phyloP scores from a whole-genome alignment of 257 asterid genomes.

The Henckelia pumila region DNA sequence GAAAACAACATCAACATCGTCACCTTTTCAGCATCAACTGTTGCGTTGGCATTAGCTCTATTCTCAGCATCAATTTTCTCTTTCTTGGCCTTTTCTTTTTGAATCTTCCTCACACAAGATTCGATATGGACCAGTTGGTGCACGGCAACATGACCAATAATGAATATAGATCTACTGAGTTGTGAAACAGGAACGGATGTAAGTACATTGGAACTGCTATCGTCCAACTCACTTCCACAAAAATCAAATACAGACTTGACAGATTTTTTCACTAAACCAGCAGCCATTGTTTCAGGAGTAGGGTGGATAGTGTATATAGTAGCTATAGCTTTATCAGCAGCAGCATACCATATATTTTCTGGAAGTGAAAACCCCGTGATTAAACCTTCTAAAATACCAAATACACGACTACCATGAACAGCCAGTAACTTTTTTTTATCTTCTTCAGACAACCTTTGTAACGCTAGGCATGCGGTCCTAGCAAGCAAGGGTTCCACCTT shows the following conservation, averaged over 20 bases:
- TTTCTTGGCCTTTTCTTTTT: constrained; percentile 69
- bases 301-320: constrained; percentile 81
- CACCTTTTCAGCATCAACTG: constrained; percentile 56
- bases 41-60: constrained; percentile 28
- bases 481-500: constrained; percentile 91
- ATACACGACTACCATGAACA: constrained; percentile 65
- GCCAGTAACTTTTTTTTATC: constrained; percentile 72
- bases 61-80: constrained; percentile 57
- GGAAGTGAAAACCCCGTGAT: constrained; percentile 67
- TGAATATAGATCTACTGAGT: constrained; percentile 70
- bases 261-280: constrained; percentile 68
- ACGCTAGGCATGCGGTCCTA: constrained; percentile 84
- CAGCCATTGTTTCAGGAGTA: constrained; percentile 76
- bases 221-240: constrained; percentile 39
- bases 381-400: constrained; percentile 70
- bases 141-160: constrained; percentile 88
- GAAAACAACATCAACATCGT: constrained; percentile 16
- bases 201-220: constrained; percentile 37
- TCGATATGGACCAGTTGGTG: constrained; percentile 83
- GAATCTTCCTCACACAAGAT: constrained; percentile 66
- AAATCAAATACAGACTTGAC: constrained; percentile 60
- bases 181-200: constrained; percentile 60
- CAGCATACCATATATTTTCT: constrained; percentile 83
- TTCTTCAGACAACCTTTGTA: constrained; percentile 85
- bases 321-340: constrained; percentile 82